Evolutionary conservation across 768 basidiomycete genomes (phyloP), one percentile per base, ranked within the genome.

Genomic region (Glaciozyma martinii): DNA sequence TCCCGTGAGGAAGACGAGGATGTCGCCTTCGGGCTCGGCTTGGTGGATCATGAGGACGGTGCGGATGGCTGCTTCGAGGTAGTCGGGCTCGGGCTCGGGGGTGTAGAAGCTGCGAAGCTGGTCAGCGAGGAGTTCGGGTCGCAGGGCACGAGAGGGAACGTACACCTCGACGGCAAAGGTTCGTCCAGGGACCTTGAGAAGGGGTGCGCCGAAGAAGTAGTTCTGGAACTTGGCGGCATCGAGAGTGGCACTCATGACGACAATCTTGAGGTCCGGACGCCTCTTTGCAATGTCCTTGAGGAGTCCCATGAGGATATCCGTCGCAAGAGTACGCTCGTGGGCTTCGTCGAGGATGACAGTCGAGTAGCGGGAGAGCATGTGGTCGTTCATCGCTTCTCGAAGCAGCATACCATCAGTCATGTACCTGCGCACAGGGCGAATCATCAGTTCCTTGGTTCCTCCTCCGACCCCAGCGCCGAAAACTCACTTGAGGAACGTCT

Each of bases 281-380:
- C 82, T 83, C 74, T 84, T 85, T 4, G 87, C 87, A 29, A 99
- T 75, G 75, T 80, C 77, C 78, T 98, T 99, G 42, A 98, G 81
- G 10, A 99, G 81, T 66, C 94, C 92, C 93, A 99, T 98, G 42
- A 99, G 85, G 73, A 98, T 93, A 78, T 99, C 95, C 40, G 94
- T 98, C 1, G 95, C 90, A 47, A 97, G 82, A 0, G 95, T 98
- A 66, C 94, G 87, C 79, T 99, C 95, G 79, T 99, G 95, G 8
- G 91, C 95, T 79, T 99, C 95, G 76, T 99, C 95, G 62, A 98
- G 84, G 73, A 99, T 98, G 78, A 99, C 92, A 27, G 94, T 97
- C 25, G 90, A 94, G 76, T 99, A 99, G 5, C 92, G 85, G 32
- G 82, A 80, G 46, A 98, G 83, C 25, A 84, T 82, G 13, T 90